Conservation (phyloP, 495 filamentous ascomycete genomes). For the Neurospora intermedia region DNA sequence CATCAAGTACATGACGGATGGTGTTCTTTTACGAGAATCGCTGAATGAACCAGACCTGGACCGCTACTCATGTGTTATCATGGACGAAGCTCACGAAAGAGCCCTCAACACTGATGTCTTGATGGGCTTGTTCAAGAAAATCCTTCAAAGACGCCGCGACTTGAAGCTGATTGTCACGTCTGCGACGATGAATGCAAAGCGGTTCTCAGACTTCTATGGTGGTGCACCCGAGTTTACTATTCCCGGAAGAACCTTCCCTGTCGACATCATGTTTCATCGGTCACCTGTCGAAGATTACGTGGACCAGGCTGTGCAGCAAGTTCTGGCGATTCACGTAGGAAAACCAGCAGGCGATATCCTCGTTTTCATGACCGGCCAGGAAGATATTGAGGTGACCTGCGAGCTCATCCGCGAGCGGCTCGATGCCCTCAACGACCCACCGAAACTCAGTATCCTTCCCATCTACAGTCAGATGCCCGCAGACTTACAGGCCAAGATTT, state of each 20-base stretch:
- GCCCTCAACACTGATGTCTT: conserved; percentile 95
- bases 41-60: conserved; percentile 87
- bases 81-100: conserved; percentile 98
- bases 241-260: conserved; percentile 92
- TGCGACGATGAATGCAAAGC: conserved; percentile 96
- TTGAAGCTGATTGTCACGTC: conserved; percentile 96
- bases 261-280: conserved; percentile 91
- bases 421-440: conserved; percentile 87
- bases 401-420: conserved; percentile 83
- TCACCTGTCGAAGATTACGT: conserved; percentile 97
- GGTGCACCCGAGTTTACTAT: conserved; percentile 98
- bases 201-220: conserved; percentile 92
- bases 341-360: conserved; percentile 88
- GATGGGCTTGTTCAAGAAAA: conserved; percentile 96
- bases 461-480: conserved; percentile 99
- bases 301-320: conserved; percentile 91
- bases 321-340: conserved; percentile 93
- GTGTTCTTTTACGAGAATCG: conserved; percentile 87
- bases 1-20: conserved; percentile 99
- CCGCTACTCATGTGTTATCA: conserved; percentile 96
- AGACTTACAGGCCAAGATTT: conserved; percentile 95
- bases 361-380: conserved; percentile 99
- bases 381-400: conserved; percentile 96
- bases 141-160: conserved; percentile 79
- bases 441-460: conserved; percentile 87